These are phyloP conservation scores for Saturnispora zaruensis DNA, from an alignment of 805 yeast species.

Conservation along the genomic window DNA sequence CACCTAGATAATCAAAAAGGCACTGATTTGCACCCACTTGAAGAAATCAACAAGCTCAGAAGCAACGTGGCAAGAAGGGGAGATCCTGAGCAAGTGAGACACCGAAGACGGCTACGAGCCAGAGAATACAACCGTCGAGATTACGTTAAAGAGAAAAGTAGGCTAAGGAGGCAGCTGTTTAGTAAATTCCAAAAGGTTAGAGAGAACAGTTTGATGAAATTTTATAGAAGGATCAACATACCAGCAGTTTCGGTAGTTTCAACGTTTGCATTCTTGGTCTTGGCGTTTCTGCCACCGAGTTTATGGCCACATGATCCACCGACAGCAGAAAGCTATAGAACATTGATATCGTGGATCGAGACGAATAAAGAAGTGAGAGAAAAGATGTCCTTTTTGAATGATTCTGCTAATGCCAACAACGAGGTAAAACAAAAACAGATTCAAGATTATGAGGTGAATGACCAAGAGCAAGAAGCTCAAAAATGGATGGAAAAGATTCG, in stretches of 20 bases:
- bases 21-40: constrained; percentile 41
- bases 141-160: constrained; percentile 39
- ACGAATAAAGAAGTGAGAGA: constrained; percentile 16
- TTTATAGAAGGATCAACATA: constrained; percentile 29
- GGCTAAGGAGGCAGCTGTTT: constrained; percentile 35
- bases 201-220: constrained; percentile 28
- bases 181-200: constrained; percentile 36
- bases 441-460: not conserved
- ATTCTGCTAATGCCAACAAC: constrained; percentile 5
- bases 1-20: constrained; percentile 53
- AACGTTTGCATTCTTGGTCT: constrained; percentile 41
- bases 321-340: constrained; percentile 35
- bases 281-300: constrained; percentile 37
- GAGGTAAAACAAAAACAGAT: constrained; percentile 3
- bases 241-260: constrained; percentile 37
- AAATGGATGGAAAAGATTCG: constrained; percentile 28
- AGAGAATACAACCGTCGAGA: constrained; percentile 38
- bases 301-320: constrained; percentile 50
- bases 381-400: constrained; percentile 17
- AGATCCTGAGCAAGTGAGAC: constrained; percentile 33
- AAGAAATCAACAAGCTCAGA: constrained; percentile 37
- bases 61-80: constrained; percentile 46
- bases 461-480: constrained; percentile 18
- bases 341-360: constrained; percentile 21
- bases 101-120: constrained; percentile 34